phyloP scores from a whole-genome alignment of 805 yeast genomes.

The Priceomyces haplophilus region DNA sequence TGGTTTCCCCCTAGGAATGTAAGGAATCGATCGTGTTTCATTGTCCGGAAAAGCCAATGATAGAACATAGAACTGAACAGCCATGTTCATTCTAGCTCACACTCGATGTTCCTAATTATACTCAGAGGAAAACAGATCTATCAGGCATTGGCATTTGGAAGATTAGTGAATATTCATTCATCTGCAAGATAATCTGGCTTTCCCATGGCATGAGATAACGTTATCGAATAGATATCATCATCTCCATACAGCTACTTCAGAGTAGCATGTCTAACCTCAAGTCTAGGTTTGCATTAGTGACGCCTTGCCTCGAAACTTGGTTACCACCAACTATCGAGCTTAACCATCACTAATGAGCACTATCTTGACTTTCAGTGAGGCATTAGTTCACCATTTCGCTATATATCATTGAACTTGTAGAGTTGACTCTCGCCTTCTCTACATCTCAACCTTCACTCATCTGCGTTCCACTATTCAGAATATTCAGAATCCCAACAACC shows the following conservation, averaged over 20 bases:
- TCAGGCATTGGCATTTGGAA: conserved; percentile 41
- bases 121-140: conserved; percentile 44
- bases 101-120: conserved; percentile 15
- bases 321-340: no score
- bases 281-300: no score
- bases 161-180: conserved; percentile 19
- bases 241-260: background rate
- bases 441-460: background rate
- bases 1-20: conserved; percentile 10
- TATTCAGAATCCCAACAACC: conserved; percentile 4
- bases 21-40: conserved; percentile 8
- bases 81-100: conserved; percentile 38
- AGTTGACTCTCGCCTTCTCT: background rate
- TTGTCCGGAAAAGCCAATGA: conserved; percentile 22
- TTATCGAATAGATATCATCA: background rate
- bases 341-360: no score
- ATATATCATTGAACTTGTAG: background rate
- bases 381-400: background rate
- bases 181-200: conserved; percentile 42
- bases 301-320: no score
- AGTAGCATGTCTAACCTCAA: no score
- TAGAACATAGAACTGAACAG: conserved; percentile 34
- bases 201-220: conserved; percentile 31
- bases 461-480: conserved; percentile 1
- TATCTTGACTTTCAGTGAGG: no score